Base-by-base conservation (phyloP, 2,329 filamentous ascomycete species). In the Talaromyces sp. region DNA sequence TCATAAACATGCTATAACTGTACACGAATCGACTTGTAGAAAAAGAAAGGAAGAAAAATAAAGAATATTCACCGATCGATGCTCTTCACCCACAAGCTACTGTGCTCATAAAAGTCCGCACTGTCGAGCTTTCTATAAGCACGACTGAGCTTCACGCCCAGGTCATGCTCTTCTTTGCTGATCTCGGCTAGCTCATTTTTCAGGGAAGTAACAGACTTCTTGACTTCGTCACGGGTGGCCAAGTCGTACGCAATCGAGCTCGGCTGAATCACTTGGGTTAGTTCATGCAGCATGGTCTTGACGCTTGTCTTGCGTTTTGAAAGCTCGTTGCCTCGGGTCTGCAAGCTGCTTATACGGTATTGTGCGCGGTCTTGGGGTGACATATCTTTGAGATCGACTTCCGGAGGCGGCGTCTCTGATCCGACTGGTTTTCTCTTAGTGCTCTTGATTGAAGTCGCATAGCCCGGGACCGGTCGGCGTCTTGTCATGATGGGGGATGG, bases 61-160 rank as follows among this genome's bases (percentile, higher is more conserved):
- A 52, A 27, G 52, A 57, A 35, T 9, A 11, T 19, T 59, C 54
- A 60, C 51, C 53, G 56, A 21, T 89, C 92, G 62, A 92, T 87
- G 64, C 91, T 82, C 68, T 88, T 83, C 55, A 95, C 88, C 91
- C 91, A 95, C 10, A 95, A 75, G 31, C 84, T 84, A 11, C 84
- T 85, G 68, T 90, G 73, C 32, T 75, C 74, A 59, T 72, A 72
- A 26, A 65, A 65, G 52, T 76, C 72, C 57, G 88, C 83, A 64
- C 87, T 83, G 67, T 92, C 89, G 66, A 86, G 81, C 54, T 90
- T 83, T 77, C 91, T 92, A 75, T 89, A 88, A 10, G 88, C 87
- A 24, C 88, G 80, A 70, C 90, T 85, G 58, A 94, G 78, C 72
- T 87, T 88, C 67, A 94, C 76, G 1, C 90, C 90, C 48, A 92